Conservation (phyloP, 257 asterid genomes). For the Cordia subcordata region DNA sequence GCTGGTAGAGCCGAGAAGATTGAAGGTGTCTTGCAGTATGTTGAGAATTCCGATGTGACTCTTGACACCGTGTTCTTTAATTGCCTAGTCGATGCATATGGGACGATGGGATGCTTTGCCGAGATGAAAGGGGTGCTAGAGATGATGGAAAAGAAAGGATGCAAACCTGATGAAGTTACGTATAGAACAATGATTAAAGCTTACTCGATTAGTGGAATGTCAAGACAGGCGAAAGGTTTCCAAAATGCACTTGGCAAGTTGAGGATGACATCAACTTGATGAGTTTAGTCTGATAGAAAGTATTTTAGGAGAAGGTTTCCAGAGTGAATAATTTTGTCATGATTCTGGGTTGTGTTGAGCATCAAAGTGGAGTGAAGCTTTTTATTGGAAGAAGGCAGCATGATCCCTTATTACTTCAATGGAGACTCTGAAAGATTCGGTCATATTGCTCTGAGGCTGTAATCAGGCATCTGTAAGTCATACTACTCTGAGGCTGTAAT, state of each 20-base stretch:
- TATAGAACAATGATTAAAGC: slow-evolving; percentile 80
- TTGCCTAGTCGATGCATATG: slow-evolving; percentile 83
- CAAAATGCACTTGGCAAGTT: slow-evolving; percentile 37
- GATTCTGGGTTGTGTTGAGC: too few relatives aligned
- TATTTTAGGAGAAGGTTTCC: too few relatives aligned
- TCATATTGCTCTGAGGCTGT: too few relatives aligned
- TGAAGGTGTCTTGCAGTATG: slow-evolving; percentile 44
- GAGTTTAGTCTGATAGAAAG: too few relatives aligned
- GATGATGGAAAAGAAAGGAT: slow-evolving; percentile 69
- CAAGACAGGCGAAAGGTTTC: slow-evolving; percentile 55
- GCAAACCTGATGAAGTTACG: slow-evolving; percentile 71
- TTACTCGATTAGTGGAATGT: slow-evolving; percentile 54
- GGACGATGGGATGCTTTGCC: slow-evolving; percentile 77
- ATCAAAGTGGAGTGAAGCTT: too few relatives aligned
- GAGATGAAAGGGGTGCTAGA: slow-evolving; percentile 79
- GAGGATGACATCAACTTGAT: too few relatives aligned
- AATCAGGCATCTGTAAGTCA: too few relatives aligned
- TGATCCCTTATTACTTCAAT: too few relatives aligned
- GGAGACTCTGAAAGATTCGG: too few relatives aligned
- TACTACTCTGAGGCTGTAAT: too few relatives aligned
- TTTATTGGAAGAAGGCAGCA: too few relatives aligned
- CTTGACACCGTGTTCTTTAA: slow-evolving; percentile 79
- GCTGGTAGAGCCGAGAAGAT: slow-evolving; percentile 62
- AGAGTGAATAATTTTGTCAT: too few relatives aligned
- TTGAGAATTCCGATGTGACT: slow-evolving; percentile 67